These are phyloP conservation scores for Mycena crocata DNA, from an alignment of 768 basidiomycete genomes.

Conservation along the genomic window DNA sequence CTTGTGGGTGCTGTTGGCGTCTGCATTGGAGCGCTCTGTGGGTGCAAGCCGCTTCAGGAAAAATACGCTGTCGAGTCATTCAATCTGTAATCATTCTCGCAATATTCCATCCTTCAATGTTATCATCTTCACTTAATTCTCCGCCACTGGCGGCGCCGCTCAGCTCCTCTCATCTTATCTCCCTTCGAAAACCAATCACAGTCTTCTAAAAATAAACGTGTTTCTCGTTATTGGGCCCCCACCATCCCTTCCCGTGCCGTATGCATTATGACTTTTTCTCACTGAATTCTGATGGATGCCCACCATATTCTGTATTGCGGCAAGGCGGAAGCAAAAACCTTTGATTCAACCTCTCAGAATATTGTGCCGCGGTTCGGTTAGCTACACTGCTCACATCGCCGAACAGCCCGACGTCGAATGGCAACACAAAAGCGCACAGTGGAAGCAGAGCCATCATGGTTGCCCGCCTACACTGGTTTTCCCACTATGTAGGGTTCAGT, in stretches of 20 bases:
- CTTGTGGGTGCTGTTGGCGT: conserved; percentile 9
- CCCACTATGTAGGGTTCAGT: no score
- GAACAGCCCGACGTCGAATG: not conserved
- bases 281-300: conserved; percentile 21
- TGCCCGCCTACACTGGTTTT: not conserved
- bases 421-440: not conserved
- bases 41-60: not conserved
- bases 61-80: conserved; percentile 2
- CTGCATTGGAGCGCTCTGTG: not conserved
- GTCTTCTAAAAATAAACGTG: conserved; percentile 1
- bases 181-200: conserved; percentile 11
- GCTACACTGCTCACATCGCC: no score
- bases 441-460: not conserved
- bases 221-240: not conserved
- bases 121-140: not conserved
- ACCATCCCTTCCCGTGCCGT: not conserved
- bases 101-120: not conserved
- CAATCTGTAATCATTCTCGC: not conserved
- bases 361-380: conserved; percentile 8
- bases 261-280: not conserved
- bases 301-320: conserved; percentile 5
- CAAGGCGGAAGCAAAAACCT: conserved; percentile 1
- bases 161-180: conserved; percentile 19
- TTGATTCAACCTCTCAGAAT: not conserved
- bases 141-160: conserved; percentile 4